Evolutionary conservation across 2,329 filamentous ascomycete genomes (phyloP).

Genomic region (Claviceps fusiformis): DNA sequence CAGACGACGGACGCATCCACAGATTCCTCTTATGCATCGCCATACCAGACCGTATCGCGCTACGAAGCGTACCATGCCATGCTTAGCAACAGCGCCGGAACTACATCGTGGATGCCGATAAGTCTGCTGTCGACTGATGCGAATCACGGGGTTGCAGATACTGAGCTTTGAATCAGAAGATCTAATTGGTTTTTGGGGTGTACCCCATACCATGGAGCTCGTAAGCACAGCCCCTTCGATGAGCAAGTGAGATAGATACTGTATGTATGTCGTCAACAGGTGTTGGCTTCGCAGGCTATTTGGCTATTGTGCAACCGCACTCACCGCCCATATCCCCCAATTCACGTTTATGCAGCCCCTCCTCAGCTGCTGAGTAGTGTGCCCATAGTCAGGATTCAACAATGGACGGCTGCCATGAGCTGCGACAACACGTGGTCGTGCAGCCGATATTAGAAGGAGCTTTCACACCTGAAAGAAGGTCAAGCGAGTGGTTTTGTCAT

Average conservation of each 20-base stretch:
- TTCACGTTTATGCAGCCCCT: not conserved
- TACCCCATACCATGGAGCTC: not conserved
- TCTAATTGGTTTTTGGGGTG: not conserved
- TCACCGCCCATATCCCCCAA: not conserved
- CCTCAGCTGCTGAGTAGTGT: not conserved
- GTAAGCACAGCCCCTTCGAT: not conserved
- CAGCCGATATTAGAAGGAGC: not conserved
- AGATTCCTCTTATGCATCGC: not conserved
- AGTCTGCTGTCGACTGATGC: slow-evolving; percentile 21
- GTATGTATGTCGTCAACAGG: not conserved
- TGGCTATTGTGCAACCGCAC: not conserved
- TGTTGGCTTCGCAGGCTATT: not conserved
- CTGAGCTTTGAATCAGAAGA: slow-evolving; percentile 16
- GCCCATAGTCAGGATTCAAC: too few species aligned
- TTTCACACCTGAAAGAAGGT: not conserved
- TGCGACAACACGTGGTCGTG: not conserved
- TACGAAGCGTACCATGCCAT: slow-evolving; percentile 22
- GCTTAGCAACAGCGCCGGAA: slow-evolving; percentile 13
- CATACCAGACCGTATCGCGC: slow-evolving; percentile 12
- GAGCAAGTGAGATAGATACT: not conserved
- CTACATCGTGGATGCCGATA: slow-evolving; percentile 18
- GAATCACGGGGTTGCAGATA: slow-evolving; percentile 18
- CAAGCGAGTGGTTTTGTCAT: not conserved
- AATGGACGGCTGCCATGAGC: not conserved
- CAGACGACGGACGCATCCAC: not conserved